These are phyloP conservation scores for Carex littledalei DNA, from an alignment of 176 grass and related monocot species.

Conservation along the genomic window DNA sequence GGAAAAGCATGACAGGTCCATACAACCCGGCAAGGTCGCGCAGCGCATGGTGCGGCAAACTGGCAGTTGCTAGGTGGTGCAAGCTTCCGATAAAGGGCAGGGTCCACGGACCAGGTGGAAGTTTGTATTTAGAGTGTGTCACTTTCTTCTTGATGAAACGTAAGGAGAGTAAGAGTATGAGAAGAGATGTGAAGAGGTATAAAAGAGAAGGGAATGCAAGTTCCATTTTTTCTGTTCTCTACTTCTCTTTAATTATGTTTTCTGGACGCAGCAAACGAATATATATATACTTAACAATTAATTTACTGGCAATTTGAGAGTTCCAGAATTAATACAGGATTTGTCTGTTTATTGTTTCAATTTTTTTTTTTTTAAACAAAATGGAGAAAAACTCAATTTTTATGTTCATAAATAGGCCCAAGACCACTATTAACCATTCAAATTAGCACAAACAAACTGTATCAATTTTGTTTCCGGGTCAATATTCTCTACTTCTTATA, in stretches of 20 bases:
- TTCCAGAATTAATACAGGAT: too few relatives aligned
- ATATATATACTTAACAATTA: neutral
- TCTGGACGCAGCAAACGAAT: neutral
- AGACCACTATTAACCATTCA: too few relatives aligned
- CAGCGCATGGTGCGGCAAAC: constrained; percentile 24
- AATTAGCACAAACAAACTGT: too few relatives aligned
- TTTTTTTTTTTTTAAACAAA: too few relatives aligned
- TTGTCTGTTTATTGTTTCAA: too few relatives aligned
- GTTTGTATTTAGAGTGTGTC: neutral
- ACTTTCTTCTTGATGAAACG: neutral
- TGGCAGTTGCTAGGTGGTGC: constrained; percentile 26
- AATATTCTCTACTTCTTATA: too few relatives aligned
- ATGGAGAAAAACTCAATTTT: too few relatives aligned
- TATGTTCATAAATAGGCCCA: too few relatives aligned
- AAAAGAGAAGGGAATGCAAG: neutral
- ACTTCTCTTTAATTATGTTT: neutral
- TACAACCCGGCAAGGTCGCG: constrained; percentile 11
- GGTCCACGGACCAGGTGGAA: constrained; percentile 35
- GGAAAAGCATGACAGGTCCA: constrained; percentile 40
- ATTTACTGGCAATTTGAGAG: neutral
- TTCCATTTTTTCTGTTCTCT: neutral
- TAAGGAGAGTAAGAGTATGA: neutral
- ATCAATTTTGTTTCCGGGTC: too few relatives aligned
- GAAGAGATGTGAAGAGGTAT: neutral
- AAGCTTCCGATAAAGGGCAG: constrained; percentile 39